A percentile compares a stretch with the other conserved stretches of the same genome.
These are phyloP conservation scores for Glycine tomentella DNA, from an alignment of 306 rosid species.

Conservation along the genomic window DNA sequence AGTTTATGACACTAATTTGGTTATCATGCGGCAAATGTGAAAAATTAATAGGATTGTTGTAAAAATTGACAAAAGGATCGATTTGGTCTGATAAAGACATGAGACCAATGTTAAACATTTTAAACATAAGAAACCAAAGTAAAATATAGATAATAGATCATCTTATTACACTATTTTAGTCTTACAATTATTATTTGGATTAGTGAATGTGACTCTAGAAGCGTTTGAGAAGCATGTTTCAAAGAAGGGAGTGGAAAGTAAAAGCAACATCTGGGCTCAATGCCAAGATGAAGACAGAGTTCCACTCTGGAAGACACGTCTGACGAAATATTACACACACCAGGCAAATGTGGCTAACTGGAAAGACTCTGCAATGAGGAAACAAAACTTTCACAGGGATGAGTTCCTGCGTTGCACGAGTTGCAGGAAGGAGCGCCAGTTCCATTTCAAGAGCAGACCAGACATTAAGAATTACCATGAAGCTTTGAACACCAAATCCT, in stretches of 20 bases:
- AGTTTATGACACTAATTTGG: too few species aligned
- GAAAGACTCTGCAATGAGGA: conserved; percentile 25
- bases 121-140: too few species aligned
- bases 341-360: conserved; percentile 48
- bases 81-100: too few species aligned
- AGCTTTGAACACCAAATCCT: conserved; percentile 36
- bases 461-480: conserved; percentile 49
- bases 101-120: too few species aligned
- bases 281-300: conserved; percentile 34
- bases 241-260: conserved; percentile 41
- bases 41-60: too few species aligned
- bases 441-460: conserved; percentile 28
- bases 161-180: too few species aligned
- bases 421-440: conserved; percentile 57
- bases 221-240: conserved; percentile 57
- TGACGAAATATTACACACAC: conserved; percentile 55
- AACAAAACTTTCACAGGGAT: conserved; percentile 49
- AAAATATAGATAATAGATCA: too few species aligned
- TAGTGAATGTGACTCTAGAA: conserved; percentile 49
- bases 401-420: conserved; percentile 50
- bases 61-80: too few species aligned
- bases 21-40: too few species aligned
- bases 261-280: conserved; percentile 54
- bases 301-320: conserved; percentile 42
- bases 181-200: not conserved